A percentile compares a stretch with the other conserved stretches of the same genome.
Evolutionary conservation across 495 filamentous ascomycete genomes (phyloP).

Genomic region (Sabuloglossum arenarium): DNA sequence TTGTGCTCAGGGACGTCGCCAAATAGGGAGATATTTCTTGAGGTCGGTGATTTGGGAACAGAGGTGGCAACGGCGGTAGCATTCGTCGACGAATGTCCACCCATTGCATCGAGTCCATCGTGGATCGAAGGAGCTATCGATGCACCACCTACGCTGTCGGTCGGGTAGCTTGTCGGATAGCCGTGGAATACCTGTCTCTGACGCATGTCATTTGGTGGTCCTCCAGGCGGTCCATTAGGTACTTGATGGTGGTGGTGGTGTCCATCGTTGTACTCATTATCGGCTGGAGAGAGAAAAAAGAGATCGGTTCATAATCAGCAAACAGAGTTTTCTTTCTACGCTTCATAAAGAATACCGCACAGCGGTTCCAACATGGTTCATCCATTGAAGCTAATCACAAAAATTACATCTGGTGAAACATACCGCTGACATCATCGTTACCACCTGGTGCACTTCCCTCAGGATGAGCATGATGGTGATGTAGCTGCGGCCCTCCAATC

Average conservation of each 20-base stretch:
- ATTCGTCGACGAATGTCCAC: constrained; percentile 21
- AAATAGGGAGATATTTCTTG: constrained; percentile 30
- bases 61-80: constrained; percentile 19
- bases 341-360: not conserved
- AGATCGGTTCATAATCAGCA: constrained; percentile 11
- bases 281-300: constrained; percentile 18
- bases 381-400: constrained; percentile 9
- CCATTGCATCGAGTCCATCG: constrained; percentile 35
- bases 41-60: constrained; percentile 10
- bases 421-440: constrained; percentile 80
- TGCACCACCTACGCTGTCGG: constrained; percentile 26
- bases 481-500: constrained; percentile 43
- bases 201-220: constrained; percentile 35
- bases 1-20: constrained; percentile 71
- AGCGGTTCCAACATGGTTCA: constrained; percentile 1
- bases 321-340: constrained; percentile 3
- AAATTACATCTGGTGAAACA: constrained; percentile 34
- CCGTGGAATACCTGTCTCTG: constrained; percentile 60
- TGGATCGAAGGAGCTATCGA: constrained; percentile 56
- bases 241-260: constrained; percentile 30
- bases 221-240: constrained; percentile 1
- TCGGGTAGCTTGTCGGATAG: constrained; percentile 39
- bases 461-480: constrained; percentile 63
- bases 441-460: constrained; percentile 45
- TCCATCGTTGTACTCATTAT: constrained; percentile 31